phyloP scores from a whole-genome alignment of 2,329 filamentous ascomycete species.

The Paecilomyces sp. region DNA sequence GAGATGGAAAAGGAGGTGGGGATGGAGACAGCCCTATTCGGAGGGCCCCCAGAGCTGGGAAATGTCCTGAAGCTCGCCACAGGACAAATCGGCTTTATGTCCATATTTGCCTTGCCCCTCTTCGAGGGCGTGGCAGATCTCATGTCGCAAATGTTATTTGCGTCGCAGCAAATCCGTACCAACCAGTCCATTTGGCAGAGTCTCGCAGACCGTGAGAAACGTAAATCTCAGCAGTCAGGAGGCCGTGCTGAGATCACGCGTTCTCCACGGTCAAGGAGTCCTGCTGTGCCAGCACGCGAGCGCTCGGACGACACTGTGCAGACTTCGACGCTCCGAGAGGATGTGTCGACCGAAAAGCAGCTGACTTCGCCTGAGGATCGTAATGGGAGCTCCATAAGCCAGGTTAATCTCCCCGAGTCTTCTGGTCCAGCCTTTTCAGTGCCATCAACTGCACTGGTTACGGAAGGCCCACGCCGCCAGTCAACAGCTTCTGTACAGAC shows the following conservation, averaged over 20 bases:
- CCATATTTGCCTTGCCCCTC: conserved; percentile 84
- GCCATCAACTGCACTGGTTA: conserved; percentile 23
- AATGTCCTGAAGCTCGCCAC: conserved; percentile 76
- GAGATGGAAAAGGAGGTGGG: conserved; percentile 83
- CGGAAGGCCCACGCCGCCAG: conserved; percentile 19
- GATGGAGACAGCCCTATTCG: conserved; percentile 80
- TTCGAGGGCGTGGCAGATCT: conserved; percentile 84
- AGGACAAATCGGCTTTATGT: conserved; percentile 94
- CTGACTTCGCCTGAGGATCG: conserved; percentile 11
- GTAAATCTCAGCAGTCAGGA: conserved; percentile 12
- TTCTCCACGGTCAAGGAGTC: conserved; percentile 30
- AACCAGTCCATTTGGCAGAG: conserved; percentile 66
- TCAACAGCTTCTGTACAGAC: conserved; percentile 18
- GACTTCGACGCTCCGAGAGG: conserved; percentile 8
- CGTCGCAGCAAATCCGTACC: conserved; percentile 68
- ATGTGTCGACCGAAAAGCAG: conserved; percentile 2
- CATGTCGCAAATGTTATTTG: conserved; percentile 76
- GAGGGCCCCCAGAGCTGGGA: conserved; percentile 68
- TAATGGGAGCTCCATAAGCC: conserved; percentile 27
- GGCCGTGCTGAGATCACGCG: conserved; percentile 14
- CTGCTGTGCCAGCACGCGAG: conserved; percentile 8
- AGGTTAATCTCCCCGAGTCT: conserved; percentile 28
- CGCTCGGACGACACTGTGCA: conserved; percentile 5
- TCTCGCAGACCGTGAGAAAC: conserved; percentile 24
- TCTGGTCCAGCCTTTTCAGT: conserved; percentile 22